Evolutionary conservation across 768 basidiomycete species (phyloP), one percentile per base, ranked within the genome.

Genomic region (Mycena latifolia): DNA sequence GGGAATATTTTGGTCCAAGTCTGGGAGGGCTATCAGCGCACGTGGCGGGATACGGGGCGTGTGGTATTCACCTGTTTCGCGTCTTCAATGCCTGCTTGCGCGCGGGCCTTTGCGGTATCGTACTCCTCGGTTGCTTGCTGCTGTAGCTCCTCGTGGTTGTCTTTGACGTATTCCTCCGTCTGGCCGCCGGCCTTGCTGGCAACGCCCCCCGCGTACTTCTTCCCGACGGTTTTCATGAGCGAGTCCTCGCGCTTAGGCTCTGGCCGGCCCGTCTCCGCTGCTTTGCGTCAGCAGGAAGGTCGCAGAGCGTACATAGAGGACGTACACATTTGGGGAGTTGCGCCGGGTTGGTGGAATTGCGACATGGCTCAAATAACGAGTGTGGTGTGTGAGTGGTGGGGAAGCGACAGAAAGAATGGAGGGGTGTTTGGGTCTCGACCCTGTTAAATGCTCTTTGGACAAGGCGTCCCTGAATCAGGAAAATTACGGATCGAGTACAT

Each of bases 1-100:
- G 69, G 69, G 41, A 70, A 70, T 18, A 70, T 70, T 59, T 70
- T 70, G 8, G 65, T 8, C 69, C 69, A 70, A 4, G 69, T 70
- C 69, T 70, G 57, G 3, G 6, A 29, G 5, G 17, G 5, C n/a
- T 5, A 5, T 62, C 6, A 65, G 55, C 43, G 31, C 27, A 14
- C 28, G 41, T n/a, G 12, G 29, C n/a, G 15, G 33, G 50, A 8
- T 8, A n/a, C 1, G 24, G 43, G 28, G 25, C 6, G 20, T 6
- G 25, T 52, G 24, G 17, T 25, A 37, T 24, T 47, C 35, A 64
- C 69, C 62, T 66, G 65, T 37, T 70, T 70, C 20, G 69, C 69
- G 3, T 63, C 47, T 9, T 70, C 58, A 0, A 66, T 17, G 24
- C 52, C 39, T 5, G 43, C 64, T 18, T 69, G 56, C 28, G 69